Base-by-base conservation (phyloP, 306 rosid genomes). In the Fagus crenata region DNA sequence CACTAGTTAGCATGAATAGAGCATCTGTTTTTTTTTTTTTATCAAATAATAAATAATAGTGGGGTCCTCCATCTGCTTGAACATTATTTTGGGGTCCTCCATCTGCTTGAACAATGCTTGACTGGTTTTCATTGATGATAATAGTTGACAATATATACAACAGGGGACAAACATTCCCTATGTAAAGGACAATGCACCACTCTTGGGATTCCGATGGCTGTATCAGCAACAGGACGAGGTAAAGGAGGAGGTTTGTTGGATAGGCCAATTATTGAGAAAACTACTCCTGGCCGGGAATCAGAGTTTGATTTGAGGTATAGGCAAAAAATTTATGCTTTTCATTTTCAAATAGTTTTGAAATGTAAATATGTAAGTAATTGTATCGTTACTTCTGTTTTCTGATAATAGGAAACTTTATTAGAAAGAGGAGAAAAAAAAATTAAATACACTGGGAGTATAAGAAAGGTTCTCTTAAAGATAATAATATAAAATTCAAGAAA, bases 161-260 rank as follows among this genome's bases (percentile, higher is more conserved):
- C 86, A 90, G 96, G 92, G 76, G 92, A 92, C 75, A 89, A 43
- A 80, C 80, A 81, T 68, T 78, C 85, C 63, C 73, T 85, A 46
- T 85, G 89, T 78, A 87, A 59, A 78, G 92, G 97, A 75, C 46
- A 87, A 49, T 90, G 78, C 79, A 71, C 85, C 77, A 90, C 73
- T 84, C 53, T 83, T 40, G 80, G 86, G 37, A 73, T 89, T 78
- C 87, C 89, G 9, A 53, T 86, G 82, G 88, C 88, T 63, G 83
- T 78, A 31, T 60, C 77, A 39, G 72, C 86, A 61, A 72, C 82
- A 41, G 85, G 85, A 75, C 67, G 88, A 28, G 92, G 88, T 59
- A 88, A 85, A 86, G 92, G 95, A 39, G 95, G 89, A 46, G 90
- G 90, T 15, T 37, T 90, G 72, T 77, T 86, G 77, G 95, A 90